Evolutionary conservation across 2,329 filamentous ascomycete genomes (phyloP).

Genomic region (Ambrosiella cleistominuta): DNA sequence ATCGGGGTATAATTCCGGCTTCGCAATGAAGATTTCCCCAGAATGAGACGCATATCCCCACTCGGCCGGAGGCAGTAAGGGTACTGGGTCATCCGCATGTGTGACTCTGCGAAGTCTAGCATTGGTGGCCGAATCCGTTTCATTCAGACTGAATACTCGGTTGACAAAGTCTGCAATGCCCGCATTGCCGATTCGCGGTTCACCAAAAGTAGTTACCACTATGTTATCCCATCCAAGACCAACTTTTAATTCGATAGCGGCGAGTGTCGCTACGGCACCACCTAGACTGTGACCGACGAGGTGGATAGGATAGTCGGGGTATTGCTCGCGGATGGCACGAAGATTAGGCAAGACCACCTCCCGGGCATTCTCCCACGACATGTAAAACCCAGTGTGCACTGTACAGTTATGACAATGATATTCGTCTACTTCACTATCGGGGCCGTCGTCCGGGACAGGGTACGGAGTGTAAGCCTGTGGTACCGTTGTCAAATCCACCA

Average conservation of each 20-base stretch:
- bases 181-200: slow-evolving; percentile 51
- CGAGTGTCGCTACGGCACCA: slow-evolving; percentile 77
- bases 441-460: slow-evolving; percentile 35
- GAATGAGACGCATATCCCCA: slow-evolving; percentile 79
- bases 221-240: slow-evolving; percentile 57
- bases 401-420: slow-evolving; percentile 68
- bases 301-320: slow-evolving; percentile 56
- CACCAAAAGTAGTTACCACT: slow-evolving; percentile 80
- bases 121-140: slow-evolving; percentile 19
- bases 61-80: slow-evolving; percentile 65
- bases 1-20: slow-evolving; percentile 48
- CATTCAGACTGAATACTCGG: slow-evolving; percentile 28
- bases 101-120: slow-evolving; percentile 59
- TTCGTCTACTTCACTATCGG: slow-evolving; percentile 15
- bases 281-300: slow-evolving; percentile 85
- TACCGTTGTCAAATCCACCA: slow-evolving; percentile 74
- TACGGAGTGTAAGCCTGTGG: slow-evolving; percentile 88
- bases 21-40: slow-evolving; percentile 75
- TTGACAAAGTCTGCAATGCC: slow-evolving; percentile 40
- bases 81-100: slow-evolving; percentile 73
- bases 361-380: slow-evolving; percentile 65
- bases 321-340: slow-evolving; percentile 34
- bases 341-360: slow-evolving; percentile 51
- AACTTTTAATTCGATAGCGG: slow-evolving; percentile 58
- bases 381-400: slow-evolving; percentile 78